A percentile compares a stretch with the other conserved stretches of the same genome.
phyloP scores from a whole-genome alignment of 2,329 filamentous ascomycete genomes.

The Monilinia fructigena region DNA sequence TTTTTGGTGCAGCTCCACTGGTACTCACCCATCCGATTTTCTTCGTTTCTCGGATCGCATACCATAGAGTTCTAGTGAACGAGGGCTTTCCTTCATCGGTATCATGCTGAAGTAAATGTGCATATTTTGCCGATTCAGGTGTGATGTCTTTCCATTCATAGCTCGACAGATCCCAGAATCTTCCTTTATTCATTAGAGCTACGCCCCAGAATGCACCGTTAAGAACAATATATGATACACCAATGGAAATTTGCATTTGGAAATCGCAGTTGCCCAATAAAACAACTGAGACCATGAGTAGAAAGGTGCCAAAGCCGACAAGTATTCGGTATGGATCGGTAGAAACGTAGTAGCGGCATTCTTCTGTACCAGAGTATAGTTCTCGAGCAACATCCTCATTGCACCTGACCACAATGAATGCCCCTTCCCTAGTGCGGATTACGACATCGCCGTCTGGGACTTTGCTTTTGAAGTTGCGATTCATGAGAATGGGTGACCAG shows the following conservation, averaged over 20 bases:
- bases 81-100: conserved; percentile 47
- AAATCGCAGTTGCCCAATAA: conserved; percentile 62
- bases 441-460: conserved; percentile 57
- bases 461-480: conserved; percentile 48
- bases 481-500: conserved; percentile 57
- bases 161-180: conserved; percentile 58
- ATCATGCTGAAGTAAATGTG: conserved; percentile 39
- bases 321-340: conserved; percentile 49
- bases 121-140: conserved; percentile 42
- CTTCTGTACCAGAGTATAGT: conserved; percentile 59
- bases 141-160: conserved; percentile 49
- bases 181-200: conserved; percentile 42
- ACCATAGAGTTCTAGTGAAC: conserved; percentile 59
- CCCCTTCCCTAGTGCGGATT: conserved; percentile 59
- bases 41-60: conserved; percentile 55
- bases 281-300: conserved; percentile 62
- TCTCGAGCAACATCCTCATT: conserved; percentile 61
- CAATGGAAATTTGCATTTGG: conserved; percentile 58
- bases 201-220: conserved; percentile 58
- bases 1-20: conserved; percentile 52
- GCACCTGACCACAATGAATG: conserved; percentile 57
- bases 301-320: conserved; percentile 56
- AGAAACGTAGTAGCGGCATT: conserved; percentile 56
- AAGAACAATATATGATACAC: conserved; percentile 55
- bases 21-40: conserved; percentile 53